These are phyloP conservation scores for Avena atlantica DNA, from an alignment of 176 grass and related monocot species.

Conservation along the genomic window DNA sequence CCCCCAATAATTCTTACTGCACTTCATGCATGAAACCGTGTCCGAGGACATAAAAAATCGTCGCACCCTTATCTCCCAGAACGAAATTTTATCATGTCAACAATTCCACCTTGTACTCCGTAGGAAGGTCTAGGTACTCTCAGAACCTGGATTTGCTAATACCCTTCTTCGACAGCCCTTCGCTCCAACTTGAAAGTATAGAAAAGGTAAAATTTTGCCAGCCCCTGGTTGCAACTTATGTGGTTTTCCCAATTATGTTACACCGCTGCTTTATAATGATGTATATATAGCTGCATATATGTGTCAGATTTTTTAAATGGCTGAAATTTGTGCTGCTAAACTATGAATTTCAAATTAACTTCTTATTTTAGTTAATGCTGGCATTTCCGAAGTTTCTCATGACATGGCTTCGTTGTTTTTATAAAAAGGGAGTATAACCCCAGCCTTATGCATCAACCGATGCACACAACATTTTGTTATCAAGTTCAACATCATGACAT, in stretches of 20 bases:
- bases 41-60: neutral
- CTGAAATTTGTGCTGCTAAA: neutral
- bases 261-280: neutral
- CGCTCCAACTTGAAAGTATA: constrained; percentile 70
- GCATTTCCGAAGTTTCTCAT: neutral
- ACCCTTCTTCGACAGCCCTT: constrained; percentile 82
- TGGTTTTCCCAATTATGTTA: neutral
- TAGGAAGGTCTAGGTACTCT: constrained; percentile 70
- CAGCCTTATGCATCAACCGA: no score
- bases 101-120: neutral
- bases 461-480: no score
- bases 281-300: neutral
- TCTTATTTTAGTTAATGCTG: neutral
- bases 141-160: constrained; percentile 80
- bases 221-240: neutral
- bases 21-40: no score
- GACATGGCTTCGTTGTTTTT: neutral
- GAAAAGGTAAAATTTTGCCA: neutral
- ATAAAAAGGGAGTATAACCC: no score
- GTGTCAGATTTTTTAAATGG: neutral
- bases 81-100: no score
- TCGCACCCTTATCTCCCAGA: neutral
- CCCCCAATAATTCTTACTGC: no score
- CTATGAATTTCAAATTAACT: neutral
- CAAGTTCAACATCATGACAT: neutral